Percentiles rank a stretch among this genome's conserved stretches.
Evolutionary conservation across 345 rosid genomes (phyloP).

Genomic region (Raphanus sativus): DNA sequence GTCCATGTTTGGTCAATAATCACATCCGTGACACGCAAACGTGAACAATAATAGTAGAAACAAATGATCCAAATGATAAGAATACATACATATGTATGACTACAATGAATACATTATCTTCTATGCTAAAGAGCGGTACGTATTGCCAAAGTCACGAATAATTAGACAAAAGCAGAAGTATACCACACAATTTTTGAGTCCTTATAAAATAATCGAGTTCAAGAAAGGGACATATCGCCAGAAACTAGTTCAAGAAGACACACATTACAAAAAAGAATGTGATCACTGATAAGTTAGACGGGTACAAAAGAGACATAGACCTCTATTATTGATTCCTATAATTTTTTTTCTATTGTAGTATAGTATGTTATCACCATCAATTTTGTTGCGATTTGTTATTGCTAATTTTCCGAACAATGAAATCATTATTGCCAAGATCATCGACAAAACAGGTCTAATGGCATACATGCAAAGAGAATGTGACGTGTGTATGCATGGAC

Average conservation of each 20-base stretch:
- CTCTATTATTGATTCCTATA: neutral
- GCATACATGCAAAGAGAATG: conserved; percentile 25
- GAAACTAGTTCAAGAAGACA: conserved; percentile 3
- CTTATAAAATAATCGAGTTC: neutral
- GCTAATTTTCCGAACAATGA: neutral
- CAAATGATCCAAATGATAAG: conserved; percentile 22
- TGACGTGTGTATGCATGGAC: conserved; percentile 32
- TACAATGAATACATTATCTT: neutral
- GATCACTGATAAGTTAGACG: neutral
- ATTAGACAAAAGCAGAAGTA: neutral
- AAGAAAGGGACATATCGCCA: neutral
- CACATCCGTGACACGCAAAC: conserved; percentile 48
- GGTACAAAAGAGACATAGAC: conserved; percentile 3
- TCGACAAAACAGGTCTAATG: conserved; percentile 1
- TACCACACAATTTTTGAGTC: neutral
- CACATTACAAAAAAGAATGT: neutral
- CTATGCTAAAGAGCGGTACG: neutral
- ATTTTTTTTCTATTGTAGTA: neutral
- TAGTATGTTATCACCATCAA: neutral
- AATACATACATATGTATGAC: neutral
- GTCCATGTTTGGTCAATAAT: conserved; percentile 49
- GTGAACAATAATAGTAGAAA: conserved; percentile 19
- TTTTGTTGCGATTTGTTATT: neutral
- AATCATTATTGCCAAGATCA: neutral
- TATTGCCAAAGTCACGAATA: neutral